Evolutionary conservation across 73 alveolate species (phyloP).

Genomic region (Paramecium tetraurelia): DNA sequence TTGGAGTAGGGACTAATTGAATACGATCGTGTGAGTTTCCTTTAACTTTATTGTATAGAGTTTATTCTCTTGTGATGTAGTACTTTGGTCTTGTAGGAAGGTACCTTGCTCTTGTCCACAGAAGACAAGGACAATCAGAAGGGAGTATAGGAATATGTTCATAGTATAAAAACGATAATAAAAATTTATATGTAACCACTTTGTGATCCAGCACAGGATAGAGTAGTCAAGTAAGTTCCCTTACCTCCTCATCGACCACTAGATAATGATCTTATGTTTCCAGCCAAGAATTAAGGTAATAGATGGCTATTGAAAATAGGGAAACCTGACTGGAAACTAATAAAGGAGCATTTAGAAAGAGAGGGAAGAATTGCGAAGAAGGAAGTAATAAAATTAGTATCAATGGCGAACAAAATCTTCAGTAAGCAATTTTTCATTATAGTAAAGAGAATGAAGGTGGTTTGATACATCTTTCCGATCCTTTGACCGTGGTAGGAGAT

Average conservation of each 20-base stretch:
- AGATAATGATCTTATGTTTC: slow-evolving; percentile 54
- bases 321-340: slow-evolving; percentile 61
- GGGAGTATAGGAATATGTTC: not conserved
- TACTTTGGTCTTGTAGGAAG: not conserved
- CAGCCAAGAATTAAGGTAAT: not conserved
- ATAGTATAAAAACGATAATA: slow-evolving; percentile 19
- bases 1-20: not conserved
- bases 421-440: slow-evolving; percentile 4
- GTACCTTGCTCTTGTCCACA: not conserved
- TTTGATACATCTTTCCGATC: slow-evolving; percentile 73
- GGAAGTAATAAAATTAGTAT: slow-evolving; percentile 41
- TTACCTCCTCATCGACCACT: slow-evolving; percentile 63
- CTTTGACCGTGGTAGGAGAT: slow-evolving; percentile 90
- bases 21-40: not conserved
- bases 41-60: not conserved
- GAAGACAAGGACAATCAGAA: not conserved
- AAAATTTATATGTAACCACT: not conserved
- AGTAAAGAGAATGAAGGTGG: slow-evolving; percentile 78
- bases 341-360: slow-evolving; percentile 48
- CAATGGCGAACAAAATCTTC: slow-evolving; percentile 46
- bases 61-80: not conserved
- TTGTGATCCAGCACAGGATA: slow-evolving; percentile 53
- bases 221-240: slow-evolving; percentile 55
- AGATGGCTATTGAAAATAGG: not conserved
- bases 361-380: slow-evolving; percentile 61